Evolutionary conservation across 164 flowering plant species (phyloP), one percentile per base, ranked within the genome.

Genomic region (Tinospora cordifolia): DNA sequence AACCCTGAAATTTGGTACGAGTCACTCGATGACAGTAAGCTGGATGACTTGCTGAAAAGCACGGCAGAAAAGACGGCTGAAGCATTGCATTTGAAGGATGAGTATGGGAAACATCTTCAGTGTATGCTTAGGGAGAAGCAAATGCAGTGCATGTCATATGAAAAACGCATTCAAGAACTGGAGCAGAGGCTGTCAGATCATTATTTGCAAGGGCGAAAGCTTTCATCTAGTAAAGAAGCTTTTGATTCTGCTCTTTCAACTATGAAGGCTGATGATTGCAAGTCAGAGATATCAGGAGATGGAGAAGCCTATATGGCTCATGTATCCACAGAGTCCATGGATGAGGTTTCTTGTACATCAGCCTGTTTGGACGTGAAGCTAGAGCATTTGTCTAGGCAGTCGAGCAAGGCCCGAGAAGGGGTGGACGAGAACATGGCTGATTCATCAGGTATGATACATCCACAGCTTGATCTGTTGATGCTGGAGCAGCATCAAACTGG

Each of bases 381-480:
- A 38, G 87, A 79, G 38, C 77, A 70, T 60, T 72, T 84, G 49
- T 75, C 75, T 41, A 75, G 78, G 66, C 83, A 76, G 71, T 27
- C 75, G 0, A 62, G 82, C 67, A 90, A 85, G 80, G 71, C 74
- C 62, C 83, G 74, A 69, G 94, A 86, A 79, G 91, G 87, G n/a
- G 76, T 80, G 62, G 99, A 91, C 81, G 97, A 91, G 70, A 92
- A 85, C 72, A 95, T 92, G 98, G 25, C 87, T 62, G 98, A 95
- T 77, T 87, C 90, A 17, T 84, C 87, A 62, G 86, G 79, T 14
- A 71, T 80, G 60, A 75, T 81, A 25, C 82, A 87, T 81, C 82
- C 80, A n/a, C 92, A 79, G 46, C 72, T 91, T 80, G 98, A 95
- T 81, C 83, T 96, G n/a, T 88, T 87, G 21, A 89, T 91, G 95